phyloP scores from a whole-genome alignment of 2,329 filamentous ascomycete genomes.

The Trichoderma brevicompactum region DNA sequence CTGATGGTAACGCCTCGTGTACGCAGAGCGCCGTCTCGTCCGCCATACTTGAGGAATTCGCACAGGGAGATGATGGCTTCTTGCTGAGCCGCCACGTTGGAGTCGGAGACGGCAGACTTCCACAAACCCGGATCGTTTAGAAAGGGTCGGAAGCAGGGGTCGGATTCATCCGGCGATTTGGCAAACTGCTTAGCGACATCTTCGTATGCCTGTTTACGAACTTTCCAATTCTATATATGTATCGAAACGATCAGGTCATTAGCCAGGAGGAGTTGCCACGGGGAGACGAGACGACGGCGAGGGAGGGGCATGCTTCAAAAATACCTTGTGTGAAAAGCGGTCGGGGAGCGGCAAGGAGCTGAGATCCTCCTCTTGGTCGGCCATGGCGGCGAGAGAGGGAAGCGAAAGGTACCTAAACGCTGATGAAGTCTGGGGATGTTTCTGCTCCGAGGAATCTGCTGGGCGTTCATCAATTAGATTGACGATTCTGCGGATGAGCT shows the following conservation, averaged over 20 bases:
- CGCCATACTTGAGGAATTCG: slow-evolving; percentile 90
- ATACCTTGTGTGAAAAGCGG: slow-evolving; percentile 80
- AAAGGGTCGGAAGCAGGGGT: slow-evolving; percentile 86
- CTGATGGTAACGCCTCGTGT: slow-evolving; percentile 76
- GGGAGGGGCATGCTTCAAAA: neutral
- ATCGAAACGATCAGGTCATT: neutral
- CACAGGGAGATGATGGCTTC: slow-evolving; percentile 88
- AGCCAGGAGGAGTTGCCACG: neutral
- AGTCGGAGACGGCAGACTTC: slow-evolving; percentile 92
- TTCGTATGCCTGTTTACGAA: slow-evolving; percentile 92
- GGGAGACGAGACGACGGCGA: neutral
- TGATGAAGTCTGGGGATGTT: slow-evolving; percentile 29
- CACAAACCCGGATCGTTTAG: slow-evolving; percentile 81
- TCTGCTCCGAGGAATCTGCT: slow-evolving; percentile 26
- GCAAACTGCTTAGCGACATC: slow-evolving; percentile 88
- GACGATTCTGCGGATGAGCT: slow-evolving; percentile 41
- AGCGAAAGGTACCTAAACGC: slow-evolving; percentile 24
- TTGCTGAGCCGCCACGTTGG: slow-evolving; percentile 95
- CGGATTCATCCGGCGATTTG: slow-evolving; percentile 79
- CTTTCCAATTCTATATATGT: slow-evolving; percentile 79
- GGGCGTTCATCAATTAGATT: slow-evolving; percentile 32
- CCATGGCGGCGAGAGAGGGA: slow-evolving; percentile 59
- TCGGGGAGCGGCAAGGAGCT: slow-evolving; percentile 77
- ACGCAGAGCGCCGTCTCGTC: slow-evolving; percentile 75
- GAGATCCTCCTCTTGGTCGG: slow-evolving; percentile 82